Conservation (phyloP, 495 filamentous ascomycete species). For the Penicillium cinerascens region DNA sequence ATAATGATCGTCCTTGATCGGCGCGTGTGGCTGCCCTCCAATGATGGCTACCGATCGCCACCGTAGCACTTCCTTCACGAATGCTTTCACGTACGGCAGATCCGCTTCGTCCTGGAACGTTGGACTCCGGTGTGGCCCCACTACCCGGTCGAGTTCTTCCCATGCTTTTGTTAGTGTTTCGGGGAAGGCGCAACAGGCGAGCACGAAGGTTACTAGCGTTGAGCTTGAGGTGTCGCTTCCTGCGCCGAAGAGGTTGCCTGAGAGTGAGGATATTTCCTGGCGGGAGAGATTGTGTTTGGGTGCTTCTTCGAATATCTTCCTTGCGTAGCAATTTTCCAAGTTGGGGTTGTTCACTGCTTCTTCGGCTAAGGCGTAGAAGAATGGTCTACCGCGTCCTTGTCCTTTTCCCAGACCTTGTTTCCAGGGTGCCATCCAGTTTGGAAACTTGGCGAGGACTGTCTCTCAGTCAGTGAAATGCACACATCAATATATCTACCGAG, state of each 20-base stretch:
- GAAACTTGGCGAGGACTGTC: constrained; percentile 39
- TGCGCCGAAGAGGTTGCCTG: constrained; percentile 31
- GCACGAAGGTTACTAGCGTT: constrained; percentile 36
- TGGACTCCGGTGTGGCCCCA: constrained; percentile 18
- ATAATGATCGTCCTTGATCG: constrained; percentile 51
- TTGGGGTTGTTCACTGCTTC: constrained; percentile 31
- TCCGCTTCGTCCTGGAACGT: constrained; percentile 22
- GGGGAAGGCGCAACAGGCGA: constrained; percentile 39
- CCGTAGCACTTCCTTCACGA: constrained; percentile 36
- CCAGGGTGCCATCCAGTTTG: constrained; percentile 33
- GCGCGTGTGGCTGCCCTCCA: constrained; percentile 50
- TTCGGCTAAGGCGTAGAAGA: constrained; percentile 41
- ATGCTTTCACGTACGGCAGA: constrained; percentile 34
- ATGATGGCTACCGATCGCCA: constrained; percentile 35
- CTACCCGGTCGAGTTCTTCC: constrained; percentile 36
- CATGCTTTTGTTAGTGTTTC: constrained; percentile 37
- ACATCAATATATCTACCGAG: neutral
- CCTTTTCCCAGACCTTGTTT: constrained; percentile 35
- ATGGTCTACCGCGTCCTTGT: constrained; percentile 29
- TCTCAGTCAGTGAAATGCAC: neutral
- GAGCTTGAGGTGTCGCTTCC: constrained; percentile 37
- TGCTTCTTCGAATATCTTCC: constrained; percentile 35
- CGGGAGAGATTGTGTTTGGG: constrained; percentile 34
- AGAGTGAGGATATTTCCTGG: constrained; percentile 33
- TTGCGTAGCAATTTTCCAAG: constrained; percentile 30